Percentiles rank a stretch among this genome's conserved stretches.
These are phyloP conservation scores for Carex myosuroides DNA, from an alignment of 176 grass and related monocot genomes.

Conservation along the genomic window DNA sequence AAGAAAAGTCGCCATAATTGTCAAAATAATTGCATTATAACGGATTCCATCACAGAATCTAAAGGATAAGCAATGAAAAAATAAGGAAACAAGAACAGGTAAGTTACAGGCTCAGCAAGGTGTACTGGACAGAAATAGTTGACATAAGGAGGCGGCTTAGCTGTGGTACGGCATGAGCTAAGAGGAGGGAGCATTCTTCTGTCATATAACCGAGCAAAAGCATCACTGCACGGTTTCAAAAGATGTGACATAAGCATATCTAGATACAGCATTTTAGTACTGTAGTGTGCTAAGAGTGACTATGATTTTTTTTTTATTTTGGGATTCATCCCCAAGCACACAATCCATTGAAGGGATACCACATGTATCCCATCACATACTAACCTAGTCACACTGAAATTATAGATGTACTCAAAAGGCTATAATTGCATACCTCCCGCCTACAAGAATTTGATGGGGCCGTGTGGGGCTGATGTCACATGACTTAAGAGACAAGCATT, in stretches of 20 bases:
- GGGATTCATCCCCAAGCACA: neutral
- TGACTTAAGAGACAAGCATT: constrained; percentile 65
- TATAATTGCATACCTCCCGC: constrained; percentile 61
- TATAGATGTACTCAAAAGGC: neutral
- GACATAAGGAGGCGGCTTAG: constrained; percentile 61
- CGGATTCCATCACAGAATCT: neutral
- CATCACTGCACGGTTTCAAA: constrained; percentile 46
- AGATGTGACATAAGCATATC: constrained; percentile 16
- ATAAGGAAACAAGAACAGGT: constrained; percentile 15
- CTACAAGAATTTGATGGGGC: constrained; percentile 87
- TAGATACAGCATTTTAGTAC: neutral
- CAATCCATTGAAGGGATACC: neutral
- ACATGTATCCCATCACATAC: neutral
- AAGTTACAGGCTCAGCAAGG: constrained; percentile 78
- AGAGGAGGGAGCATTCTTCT: constrained; percentile 86
- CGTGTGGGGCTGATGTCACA: constrained; percentile 91
- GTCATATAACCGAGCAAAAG: constrained; percentile 83
- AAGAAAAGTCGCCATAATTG: neutral
- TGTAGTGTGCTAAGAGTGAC: neutral
- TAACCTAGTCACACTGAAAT: neutral
- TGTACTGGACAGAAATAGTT: constrained; percentile 86
- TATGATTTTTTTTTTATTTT: neutral
- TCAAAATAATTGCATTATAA: neutral
- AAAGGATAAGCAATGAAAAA: neutral
- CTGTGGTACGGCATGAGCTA: constrained; percentile 63